Evolutionary conservation across 208 protist species (phyloP).

Genomic region (Leishmania arabica): DNA sequence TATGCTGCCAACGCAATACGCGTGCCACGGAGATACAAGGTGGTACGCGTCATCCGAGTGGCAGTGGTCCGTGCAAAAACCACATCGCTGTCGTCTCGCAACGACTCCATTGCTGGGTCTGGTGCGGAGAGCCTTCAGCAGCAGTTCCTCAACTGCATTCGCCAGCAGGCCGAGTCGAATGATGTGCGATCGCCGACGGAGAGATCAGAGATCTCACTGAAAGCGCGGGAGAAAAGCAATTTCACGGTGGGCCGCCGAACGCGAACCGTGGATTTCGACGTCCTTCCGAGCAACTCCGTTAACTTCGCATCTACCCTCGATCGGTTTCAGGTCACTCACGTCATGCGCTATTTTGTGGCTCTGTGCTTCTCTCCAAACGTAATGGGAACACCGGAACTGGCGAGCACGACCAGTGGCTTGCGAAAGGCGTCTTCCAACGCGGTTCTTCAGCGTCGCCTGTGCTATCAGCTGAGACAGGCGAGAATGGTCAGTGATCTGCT

Average conservation of each 20-base stretch:
- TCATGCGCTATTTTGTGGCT: constrained; percentile 30
- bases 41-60: constrained; percentile 33
- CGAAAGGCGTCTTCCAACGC: constrained; percentile 9
- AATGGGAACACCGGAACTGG: constrained; percentile 1
- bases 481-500: constrained; percentile 20
- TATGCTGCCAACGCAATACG: constrained; percentile 8
- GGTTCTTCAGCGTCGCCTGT: constrained; percentile 25
- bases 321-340: constrained; percentile 33
- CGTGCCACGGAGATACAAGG: constrained; percentile 19
- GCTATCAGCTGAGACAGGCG: constrained; percentile 24
- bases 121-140: constrained; percentile 21
- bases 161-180: constrained; percentile 19
- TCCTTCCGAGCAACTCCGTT: constrained; percentile 1
- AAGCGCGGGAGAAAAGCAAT: constrained; percentile 16
- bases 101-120: constrained; percentile 7
- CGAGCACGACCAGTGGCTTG: constrained; percentile 14
- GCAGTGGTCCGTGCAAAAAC: constrained; percentile 16
- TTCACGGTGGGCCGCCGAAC: constrained; percentile 14
- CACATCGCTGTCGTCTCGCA: neutral
- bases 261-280: constrained; percentile 32
- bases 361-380: constrained; percentile 26
- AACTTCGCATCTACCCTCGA: constrained; percentile 25
- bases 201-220: constrained; percentile 22
- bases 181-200: constrained; percentile 17
- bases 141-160: constrained; percentile 26